Conservation (phyloP, 371 early-diverging fungal genomes). For the Actinomucor elegans region DNA sequence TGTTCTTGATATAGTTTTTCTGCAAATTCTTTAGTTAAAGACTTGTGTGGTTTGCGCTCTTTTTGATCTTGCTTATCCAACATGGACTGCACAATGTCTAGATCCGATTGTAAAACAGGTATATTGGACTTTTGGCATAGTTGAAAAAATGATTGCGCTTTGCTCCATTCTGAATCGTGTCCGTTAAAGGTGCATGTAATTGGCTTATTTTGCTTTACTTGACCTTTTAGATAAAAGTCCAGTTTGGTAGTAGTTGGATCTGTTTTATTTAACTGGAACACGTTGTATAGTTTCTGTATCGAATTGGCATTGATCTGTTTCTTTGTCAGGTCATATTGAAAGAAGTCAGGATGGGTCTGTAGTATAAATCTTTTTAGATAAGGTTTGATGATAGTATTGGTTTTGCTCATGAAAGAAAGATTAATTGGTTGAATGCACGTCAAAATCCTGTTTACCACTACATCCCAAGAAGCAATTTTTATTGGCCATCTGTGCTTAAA, state of each 20-base stretch:
- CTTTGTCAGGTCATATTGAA: conserved; percentile 25
- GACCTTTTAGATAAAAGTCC: conserved; percentile 7
- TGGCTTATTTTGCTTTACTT: conserved; percentile 5
- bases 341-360: conserved; percentile 46
- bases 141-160: conserved; percentile 19
- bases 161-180: conserved; percentile 27
- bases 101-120: conserved; percentile 22
- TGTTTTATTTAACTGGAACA: conserved; percentile 4
- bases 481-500: too few species aligned
- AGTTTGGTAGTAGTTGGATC: background rate
- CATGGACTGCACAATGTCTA: conserved; percentile 26
- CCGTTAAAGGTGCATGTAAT: conserved; percentile 2
- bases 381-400: conserved; percentile 26
- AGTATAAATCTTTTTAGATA: conserved; percentile 39
- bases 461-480: too few species aligned
- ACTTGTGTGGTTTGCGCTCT: background rate
- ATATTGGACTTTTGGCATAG: conserved; percentile 30
- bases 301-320: conserved; percentile 36
- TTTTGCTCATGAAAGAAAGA: conserved; percentile 3
- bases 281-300: conserved; percentile 30
- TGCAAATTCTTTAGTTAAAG: conserved; percentile 35
- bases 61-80: conserved; percentile 3
- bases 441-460: background rate
- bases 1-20: conserved; percentile 27
- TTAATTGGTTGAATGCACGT: too few species aligned